Base-by-base conservation (phyloP, 306 rosid species). In the Castanopsis chinensis region DNA sequence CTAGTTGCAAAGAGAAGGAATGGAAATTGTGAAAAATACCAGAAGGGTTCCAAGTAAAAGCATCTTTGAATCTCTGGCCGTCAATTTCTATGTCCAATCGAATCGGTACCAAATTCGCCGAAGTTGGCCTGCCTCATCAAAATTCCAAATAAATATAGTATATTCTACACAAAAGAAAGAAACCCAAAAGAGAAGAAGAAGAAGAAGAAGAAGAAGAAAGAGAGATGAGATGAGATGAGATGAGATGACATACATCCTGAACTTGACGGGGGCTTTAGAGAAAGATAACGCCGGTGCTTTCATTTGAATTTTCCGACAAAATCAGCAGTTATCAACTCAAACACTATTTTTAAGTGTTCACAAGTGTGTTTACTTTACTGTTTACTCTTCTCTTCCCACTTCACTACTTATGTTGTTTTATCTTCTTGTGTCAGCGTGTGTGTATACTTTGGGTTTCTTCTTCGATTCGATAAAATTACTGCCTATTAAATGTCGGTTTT, bases 31-130 rank as follows among this genome's bases (percentile, higher is more conserved):
- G 7, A 4, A 1, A 64, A 69, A 23, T 86, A 94, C 98, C 97
- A 76, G 95, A 83, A 80, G 97, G 95, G 89, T 94, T 92, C 99
- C 97, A 92, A 57, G 99, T 92, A 87, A 95, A 90, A n/a, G 94
- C 81, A 77, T 95, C 97, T 80, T 90, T 93, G 85, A 80, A 91
- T 76, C 86, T 90, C 74, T 91, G 96, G 7, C 89, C 92, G 45
- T 92, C 97, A 45, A 91, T 83, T 81, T 91, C 93, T 10, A 90
- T 88, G 69, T 94, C 96, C 74, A 94, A 67, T 21, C 97, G 91
- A 72, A 94, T 90, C 5, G 98, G 96, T 2, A 92, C 84, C 6
- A 94, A 81, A 63, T 90, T 91, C 74, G 90, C 91, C 9, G 93
- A 80, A 18, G 95, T 92, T 28, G 99, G 94, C 83, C 94, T 89